Base-by-base conservation (phyloP, 2,329 filamentous ascomycete species). In the Aspergillus floridensis region DNA sequence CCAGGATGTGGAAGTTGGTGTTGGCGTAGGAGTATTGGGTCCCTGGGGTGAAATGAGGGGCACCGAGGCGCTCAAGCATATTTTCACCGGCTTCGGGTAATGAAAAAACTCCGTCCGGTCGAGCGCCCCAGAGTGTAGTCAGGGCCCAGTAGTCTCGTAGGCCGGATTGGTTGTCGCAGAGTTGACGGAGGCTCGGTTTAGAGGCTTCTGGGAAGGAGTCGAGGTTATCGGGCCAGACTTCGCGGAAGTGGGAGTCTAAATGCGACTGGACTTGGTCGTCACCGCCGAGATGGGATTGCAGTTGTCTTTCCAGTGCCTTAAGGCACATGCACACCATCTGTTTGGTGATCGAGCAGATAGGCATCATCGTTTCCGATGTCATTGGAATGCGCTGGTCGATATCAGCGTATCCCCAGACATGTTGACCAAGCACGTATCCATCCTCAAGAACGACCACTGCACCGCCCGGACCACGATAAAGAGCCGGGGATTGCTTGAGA, bases 321-420 rank as follows among this genome's bases (percentile, higher is more conserved):
- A 79, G 59, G 4, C 76, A 60, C 5, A 74, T 68, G 56, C 77
- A 79, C 2, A 78, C 65, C 66, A 79, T 77, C 55, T 81, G 79
- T 63, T 81, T 81, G 2, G 77, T 74, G 59, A 80, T 81, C 5
- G 78, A 80, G 63, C 79, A 81, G 58, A 81, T 80, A 11, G 79
- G 79, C 21, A 81, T 63, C 10, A 71, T 68, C 1, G 72, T 79
- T 4, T 73, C 59, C 4, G 72, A 47, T 0, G 69, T 72, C 62
- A 81, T 69, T 5, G 69, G 72, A 22, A 76, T 72, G 5, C 73
- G 71, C 8, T 63, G 52, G n/a, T 77, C 70, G 21, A 80, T 57
- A 65, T 81, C 71, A 21, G 79, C 77, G 54, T 74, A 80, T 38
- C 79, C 79, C 77, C 78, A 81, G 44, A 72, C 67, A 3, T 72